Evolutionary conservation across 352 stramenopile species (phyloP).

Genomic region (Phytopythium delawarense): DNA sequence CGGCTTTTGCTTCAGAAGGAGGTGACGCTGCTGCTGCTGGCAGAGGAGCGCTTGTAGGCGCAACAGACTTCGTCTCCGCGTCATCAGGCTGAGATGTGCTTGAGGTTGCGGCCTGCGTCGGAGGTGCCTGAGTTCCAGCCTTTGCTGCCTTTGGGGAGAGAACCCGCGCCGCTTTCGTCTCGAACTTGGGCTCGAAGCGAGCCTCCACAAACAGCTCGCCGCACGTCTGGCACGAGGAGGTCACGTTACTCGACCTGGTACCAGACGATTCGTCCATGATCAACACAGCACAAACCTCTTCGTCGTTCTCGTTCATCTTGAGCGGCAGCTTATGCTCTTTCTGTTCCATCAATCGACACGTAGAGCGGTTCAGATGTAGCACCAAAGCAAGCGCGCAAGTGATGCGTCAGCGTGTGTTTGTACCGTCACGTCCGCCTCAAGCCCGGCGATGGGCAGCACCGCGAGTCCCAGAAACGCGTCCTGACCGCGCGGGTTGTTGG

Average conservation of each 20-base stretch:
- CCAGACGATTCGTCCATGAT: too few relatives aligned
- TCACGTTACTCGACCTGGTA: not conserved
- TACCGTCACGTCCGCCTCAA: constrained; percentile 38
- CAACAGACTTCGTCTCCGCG: not conserved
- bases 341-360: constrained; percentile 14
- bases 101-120: constrained; percentile 5
- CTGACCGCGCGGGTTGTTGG: constrained; percentile 29
- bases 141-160: constrained; percentile 1
- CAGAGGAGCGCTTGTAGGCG: not conserved
- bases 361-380: constrained; percentile 7
- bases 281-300: not conserved
- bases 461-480: constrained; percentile 41
- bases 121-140: constrained; percentile 7
- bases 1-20: not conserved
- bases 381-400: not conserved
- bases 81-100: not conserved
- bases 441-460: constrained; percentile 22
- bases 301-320: constrained; percentile 11
- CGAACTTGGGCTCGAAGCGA: constrained; percentile 43
- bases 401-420: not conserved
- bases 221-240: constrained; percentile 16
- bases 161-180: constrained; percentile 12
- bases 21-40: not conserved
- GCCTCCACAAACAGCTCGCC: constrained; percentile 35
- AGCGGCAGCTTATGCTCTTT: constrained; percentile 25